Evolutionary conservation across 2,329 filamentous ascomycete genomes (phyloP).

Genomic region (Aquanectria penicillioides): DNA sequence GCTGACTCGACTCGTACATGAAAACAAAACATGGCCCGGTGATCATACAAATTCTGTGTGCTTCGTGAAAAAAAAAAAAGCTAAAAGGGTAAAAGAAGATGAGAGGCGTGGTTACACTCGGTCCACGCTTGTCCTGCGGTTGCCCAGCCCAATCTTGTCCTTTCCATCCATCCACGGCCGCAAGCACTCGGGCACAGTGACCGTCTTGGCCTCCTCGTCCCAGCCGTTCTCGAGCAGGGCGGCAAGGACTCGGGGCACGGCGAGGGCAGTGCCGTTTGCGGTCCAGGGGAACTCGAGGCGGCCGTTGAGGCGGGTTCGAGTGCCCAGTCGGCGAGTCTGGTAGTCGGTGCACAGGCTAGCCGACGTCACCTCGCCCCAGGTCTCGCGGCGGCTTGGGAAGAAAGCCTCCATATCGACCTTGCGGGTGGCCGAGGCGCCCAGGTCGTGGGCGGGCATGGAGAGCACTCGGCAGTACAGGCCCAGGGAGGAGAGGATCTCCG

Average conservation of each 20-base stretch:
- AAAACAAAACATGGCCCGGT: slow-evolving; percentile 8
- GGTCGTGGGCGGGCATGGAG: slow-evolving; percentile 89
- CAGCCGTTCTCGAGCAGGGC: slow-evolving; percentile 92
- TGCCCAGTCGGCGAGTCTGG: slow-evolving; percentile 84
- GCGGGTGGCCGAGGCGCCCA: slow-evolving; percentile 86
- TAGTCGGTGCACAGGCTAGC: slow-evolving; percentile 95
- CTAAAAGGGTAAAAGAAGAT: too few species aligned
- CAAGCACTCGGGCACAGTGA: slow-evolving; percentile 82
- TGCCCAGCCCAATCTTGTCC: slow-evolving; percentile 66
- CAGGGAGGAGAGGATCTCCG: slow-evolving; percentile 80
- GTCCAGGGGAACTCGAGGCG: slow-evolving; percentile 84
- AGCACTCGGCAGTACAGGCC: slow-evolving; percentile 87
- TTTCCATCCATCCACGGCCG: slow-evolving; percentile 85
- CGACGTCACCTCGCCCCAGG: slow-evolving; percentile 92
- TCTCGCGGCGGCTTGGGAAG: slow-evolving; percentile 81
- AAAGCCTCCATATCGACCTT: slow-evolving; percentile 95
- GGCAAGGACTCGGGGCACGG: slow-evolving; percentile 88
- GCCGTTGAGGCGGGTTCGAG: slow-evolving; percentile 69
- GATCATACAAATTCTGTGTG: slow-evolving; percentile 2
- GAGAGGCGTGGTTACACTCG: slow-evolving; percentile 36
- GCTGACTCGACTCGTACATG: slow-evolving; percentile 25
- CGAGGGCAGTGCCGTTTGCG: slow-evolving; percentile 92
- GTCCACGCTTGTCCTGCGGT: slow-evolving; percentile 41
- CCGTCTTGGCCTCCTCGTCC: slow-evolving; percentile 73
- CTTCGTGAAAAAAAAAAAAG: too few species aligned